Conservation (phyloP, 192 early-diverging fungal species). For the Podila verticillata region DNA sequence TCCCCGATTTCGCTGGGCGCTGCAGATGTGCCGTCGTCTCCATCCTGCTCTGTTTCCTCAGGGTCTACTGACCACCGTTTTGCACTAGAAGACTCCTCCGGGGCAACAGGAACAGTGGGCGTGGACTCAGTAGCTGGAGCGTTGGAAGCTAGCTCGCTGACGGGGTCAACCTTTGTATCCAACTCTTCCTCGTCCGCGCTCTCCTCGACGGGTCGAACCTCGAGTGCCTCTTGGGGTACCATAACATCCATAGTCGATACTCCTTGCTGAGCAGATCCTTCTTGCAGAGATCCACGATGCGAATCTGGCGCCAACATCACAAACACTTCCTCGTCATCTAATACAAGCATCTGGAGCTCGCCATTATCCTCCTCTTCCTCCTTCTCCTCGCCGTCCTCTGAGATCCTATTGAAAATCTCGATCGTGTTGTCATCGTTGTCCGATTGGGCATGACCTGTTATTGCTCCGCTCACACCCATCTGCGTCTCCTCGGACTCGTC, state of each 20-base stretch:
- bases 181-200: background rate
- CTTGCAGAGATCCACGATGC: slow-evolving; percentile 1
- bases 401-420: slow-evolving; percentile 13
- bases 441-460: background rate
- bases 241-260: background rate
- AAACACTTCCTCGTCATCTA: slow-evolving; percentile 18
- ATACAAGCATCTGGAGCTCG: background rate
- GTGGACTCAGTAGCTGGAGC: no score
- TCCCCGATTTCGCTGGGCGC: background rate
- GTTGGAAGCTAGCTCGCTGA: no score
- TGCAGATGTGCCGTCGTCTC: background rate
- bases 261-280: background rate
- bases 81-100: no score
- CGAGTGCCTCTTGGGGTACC: background rate
- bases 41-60: background rate
- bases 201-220: background rate
- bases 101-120: no score
- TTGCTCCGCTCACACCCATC: no score
- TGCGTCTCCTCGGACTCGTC: no score
- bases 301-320: slow-evolving; percentile 11
- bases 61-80: no score
- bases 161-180: no score
- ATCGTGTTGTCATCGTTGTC: slow-evolving; percentile 10
- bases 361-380: background rate
- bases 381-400: background rate